Percentiles rank a stretch among this genome's conserved stretches.
Evolutionary conservation across 331 rosid genomes (phyloP).

Genomic region (Malus hybrid): DNA sequence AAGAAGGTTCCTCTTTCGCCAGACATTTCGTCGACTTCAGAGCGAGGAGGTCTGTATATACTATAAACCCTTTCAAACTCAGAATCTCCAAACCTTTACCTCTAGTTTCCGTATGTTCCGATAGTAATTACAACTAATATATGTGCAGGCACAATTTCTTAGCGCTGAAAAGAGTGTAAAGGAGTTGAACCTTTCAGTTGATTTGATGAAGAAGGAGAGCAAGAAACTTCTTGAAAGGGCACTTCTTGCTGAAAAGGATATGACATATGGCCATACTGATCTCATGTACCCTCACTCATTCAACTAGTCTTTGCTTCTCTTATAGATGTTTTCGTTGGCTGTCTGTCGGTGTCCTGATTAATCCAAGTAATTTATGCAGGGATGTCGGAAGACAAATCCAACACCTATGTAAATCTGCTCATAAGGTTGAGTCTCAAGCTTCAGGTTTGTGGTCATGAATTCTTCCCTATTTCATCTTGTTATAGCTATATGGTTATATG

Average conservation of each 20-base stretch:
- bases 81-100: background rate
- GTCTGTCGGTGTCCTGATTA: conserved; percentile 1
- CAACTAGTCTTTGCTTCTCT: background rate
- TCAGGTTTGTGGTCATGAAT: conserved; percentile 31
- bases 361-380: conserved; percentile 29
- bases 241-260: conserved; percentile 71
- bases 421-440: conserved; percentile 63
- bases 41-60: conserved; percentile 63
- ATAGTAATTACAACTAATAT: background rate
- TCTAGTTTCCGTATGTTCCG: background rate
- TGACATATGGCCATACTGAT: conserved; percentile 65
- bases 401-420: conserved; percentile 51
- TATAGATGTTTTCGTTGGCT: background rate
- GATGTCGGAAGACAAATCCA: conserved; percentile 60
- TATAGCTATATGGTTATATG: background rate
- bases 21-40: conserved; percentile 75
- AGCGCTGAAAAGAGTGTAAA: conserved; percentile 69
- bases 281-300: conserved; percentile 41
- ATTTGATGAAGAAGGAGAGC: conserved; percentile 77
- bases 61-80: background rate
- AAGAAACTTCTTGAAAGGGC: conserved; percentile 75
- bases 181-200: conserved; percentile 66
- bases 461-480: background rate
- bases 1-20: conserved; percentile 78
- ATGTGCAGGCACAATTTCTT: conserved; percentile 51